phyloP scores from a whole-genome alignment of 345 rosid species.

The Brassica incana region DNA sequence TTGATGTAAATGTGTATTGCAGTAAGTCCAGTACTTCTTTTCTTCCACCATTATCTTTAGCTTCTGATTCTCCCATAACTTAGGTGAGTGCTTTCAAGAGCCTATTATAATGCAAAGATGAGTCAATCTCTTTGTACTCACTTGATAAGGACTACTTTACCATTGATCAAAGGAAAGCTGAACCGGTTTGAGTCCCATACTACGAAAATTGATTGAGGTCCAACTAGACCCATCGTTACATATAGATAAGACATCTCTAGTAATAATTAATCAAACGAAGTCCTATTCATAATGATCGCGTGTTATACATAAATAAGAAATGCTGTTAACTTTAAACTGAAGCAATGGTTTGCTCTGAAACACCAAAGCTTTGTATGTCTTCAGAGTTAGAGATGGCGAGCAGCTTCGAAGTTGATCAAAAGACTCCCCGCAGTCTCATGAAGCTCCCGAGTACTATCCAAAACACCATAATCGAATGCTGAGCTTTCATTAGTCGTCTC shows the following conservation, averaged over 20 bases:
- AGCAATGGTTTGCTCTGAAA: too few species aligned
- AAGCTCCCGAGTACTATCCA: neutral
- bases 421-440: neutral
- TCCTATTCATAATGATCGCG: too few species aligned
- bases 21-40: conserved; percentile 46
- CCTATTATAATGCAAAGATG: conserved; percentile 73
- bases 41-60: conserved; percentile 2
- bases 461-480: neutral
- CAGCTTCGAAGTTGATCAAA: neutral
- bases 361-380: too few species aligned
- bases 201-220: too few species aligned
- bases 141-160: conserved; percentile 64
- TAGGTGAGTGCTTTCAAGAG: conserved; percentile 82
- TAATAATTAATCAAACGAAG: too few species aligned
- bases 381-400: neutral
- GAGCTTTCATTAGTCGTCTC: neutral
- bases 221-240: too few species aligned
- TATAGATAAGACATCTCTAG: too few species aligned
- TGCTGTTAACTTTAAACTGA: too few species aligned
- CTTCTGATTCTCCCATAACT: conserved; percentile 21
- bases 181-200: too few species aligned
- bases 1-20: conserved; percentile 55
- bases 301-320: too few species aligned
- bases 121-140: conserved; percentile 70
- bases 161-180: too few species aligned